phyloP scores from a whole-genome alignment of 1,284 basidiomycete species.

The Apiotrichum gracile region DNA sequence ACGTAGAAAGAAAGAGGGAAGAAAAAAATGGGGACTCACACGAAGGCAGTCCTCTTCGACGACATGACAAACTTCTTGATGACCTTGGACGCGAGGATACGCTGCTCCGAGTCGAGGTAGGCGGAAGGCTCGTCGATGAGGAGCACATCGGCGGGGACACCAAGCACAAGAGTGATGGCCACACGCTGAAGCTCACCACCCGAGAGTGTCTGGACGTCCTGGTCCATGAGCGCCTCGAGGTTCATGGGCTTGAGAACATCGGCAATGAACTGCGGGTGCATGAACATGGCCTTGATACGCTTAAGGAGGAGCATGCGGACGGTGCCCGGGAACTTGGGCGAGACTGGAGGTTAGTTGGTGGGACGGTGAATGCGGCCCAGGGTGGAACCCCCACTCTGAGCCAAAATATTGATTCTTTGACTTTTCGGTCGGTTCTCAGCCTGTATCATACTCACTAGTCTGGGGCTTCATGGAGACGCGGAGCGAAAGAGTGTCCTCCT shows the following conservation, averaged over 20 bases:
- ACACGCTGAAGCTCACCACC: conserved; percentile 96
- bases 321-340: conserved; percentile 88
- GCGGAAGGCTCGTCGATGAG: conserved; percentile 65
- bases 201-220: conserved; percentile 91
- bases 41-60: conserved; percentile 91
- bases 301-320: conserved; percentile 89
- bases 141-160: conserved; percentile 64
- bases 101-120: conserved; percentile 89
- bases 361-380: no score
- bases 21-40: conserved; percentile 40
- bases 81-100: conserved; percentile 92
- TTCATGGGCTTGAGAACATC: conserved; percentile 94
- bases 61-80: conserved; percentile 95
- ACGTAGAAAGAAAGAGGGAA: not conserved
- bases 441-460: conserved; percentile 47
- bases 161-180: conserved; percentile 82
- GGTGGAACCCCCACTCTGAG: no score
- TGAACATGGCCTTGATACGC: conserved; percentile 86
- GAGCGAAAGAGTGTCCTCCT: conserved; percentile 66
- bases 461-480: conserved; percentile 91
- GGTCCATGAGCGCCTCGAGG: conserved; percentile 85
- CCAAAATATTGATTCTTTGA: no score
- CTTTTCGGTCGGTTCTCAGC: no score
- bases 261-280: conserved; percentile 95
- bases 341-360: conserved; percentile 52